Conservation (phyloP, 208 protist genomes). For the Wallacemonas collosoma region DNA sequence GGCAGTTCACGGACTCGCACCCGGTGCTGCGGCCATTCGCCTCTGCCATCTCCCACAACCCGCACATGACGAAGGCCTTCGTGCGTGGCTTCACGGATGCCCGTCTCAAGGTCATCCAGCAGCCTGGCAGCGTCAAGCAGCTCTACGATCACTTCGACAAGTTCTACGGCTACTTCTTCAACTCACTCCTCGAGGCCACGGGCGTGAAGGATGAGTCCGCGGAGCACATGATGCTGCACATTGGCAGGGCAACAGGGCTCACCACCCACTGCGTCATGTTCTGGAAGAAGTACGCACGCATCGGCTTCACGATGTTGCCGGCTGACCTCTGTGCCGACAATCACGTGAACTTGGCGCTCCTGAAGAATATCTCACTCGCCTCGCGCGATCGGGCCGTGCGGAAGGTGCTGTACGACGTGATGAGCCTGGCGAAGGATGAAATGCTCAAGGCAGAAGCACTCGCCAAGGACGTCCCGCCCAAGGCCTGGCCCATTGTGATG, state of each 20-base stretch:
- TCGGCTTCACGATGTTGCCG: slow-evolving; percentile 90
- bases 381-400: slow-evolving; percentile 79
- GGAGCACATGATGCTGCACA: slow-evolving; percentile 86
- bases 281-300: slow-evolving; percentile 90
- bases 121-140: slow-evolving; percentile 88
- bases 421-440: slow-evolving; percentile 85
- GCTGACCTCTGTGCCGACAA: slow-evolving; percentile 88
- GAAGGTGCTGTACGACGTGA: slow-evolving; percentile 77
- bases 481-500: slow-evolving; percentile 85
- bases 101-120: slow-evolving; percentile 76
- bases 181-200: slow-evolving; percentile 80
- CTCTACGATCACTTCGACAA: slow-evolving; percentile 92
- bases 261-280: slow-evolving; percentile 91
- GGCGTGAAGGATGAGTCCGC: slow-evolving; percentile 80
- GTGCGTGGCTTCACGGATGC: slow-evolving; percentile 89
- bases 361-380: slow-evolving; percentile 84
- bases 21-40: slow-evolving; percentile 83
- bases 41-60: slow-evolving; percentile 60
- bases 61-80: slow-evolving; percentile 87
- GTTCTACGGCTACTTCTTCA: slow-evolving; percentile 92
- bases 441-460: slow-evolving; percentile 83
- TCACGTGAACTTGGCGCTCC: slow-evolving; percentile 82
- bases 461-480: slow-evolving; percentile 59
- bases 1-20: slow-evolving; percentile 89
- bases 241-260: slow-evolving; percentile 80